Evolutionary conservation across 164 flowering plant genomes (phyloP), one percentile per base, ranked within the genome.

Genomic region (Tetrastigma voinierianum): DNA sequence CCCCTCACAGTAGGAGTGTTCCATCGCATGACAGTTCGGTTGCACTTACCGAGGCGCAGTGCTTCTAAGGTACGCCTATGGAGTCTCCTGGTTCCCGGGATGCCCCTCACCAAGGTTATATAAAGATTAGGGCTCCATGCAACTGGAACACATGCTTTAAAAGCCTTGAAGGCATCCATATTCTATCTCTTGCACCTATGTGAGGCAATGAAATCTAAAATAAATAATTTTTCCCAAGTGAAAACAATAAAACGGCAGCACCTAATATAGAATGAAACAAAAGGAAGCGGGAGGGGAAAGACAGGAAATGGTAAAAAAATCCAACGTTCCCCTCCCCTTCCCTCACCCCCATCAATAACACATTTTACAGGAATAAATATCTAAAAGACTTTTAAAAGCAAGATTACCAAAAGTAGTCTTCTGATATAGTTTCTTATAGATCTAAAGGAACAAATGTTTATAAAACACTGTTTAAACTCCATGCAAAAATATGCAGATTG

Each of bases 1-100:
- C 99, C 99, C 53, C 99, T 70, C 11, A 89, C 84, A 13, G 93
- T 86, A 45, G 99, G 97, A 8, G 97, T 90, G 75, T 92, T 95
- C 86, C 82, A 82, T 51, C 82, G 79, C 93, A 84, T 84, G 61
- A 91, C 97, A 60, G 97, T 93, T 16, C 94, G 82, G 72, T 88
- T 90, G 80, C 88, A 83, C 71, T 91, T 93, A 44, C 87, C 66
- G 16, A 91, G 88, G 15, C 91, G 85, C 64, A 93, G 51, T 21
- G 94, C 97, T 80, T 88, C 97, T 23, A 92, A 71, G 0, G 94
- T 92, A 55, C 94, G 91, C 66, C 97, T 76, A 65, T 92, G 97
- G 71, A 84, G 87, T 73, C 76, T 81, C 65, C 97, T 81, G 46
- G 97, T 92, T 49, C 97, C 97, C 0, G 96, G 97, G 5, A 92